Base-by-base conservation (phyloP, 257 asterid genomes). In the Lantana camara region DNA sequence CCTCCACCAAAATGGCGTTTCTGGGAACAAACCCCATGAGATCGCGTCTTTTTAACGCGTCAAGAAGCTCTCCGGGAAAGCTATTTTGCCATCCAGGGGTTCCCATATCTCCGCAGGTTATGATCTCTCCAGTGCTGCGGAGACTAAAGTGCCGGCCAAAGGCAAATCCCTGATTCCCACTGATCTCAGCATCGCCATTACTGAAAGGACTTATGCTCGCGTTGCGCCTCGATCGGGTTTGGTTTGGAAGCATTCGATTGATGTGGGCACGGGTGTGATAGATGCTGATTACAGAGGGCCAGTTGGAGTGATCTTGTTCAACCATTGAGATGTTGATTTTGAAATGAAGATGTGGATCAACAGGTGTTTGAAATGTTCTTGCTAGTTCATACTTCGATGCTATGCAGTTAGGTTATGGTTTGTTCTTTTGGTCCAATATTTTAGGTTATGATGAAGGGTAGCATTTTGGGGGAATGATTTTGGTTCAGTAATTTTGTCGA, bases 251-350 rank as follows among this genome's bases (percentile, higher is more conserved):
- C 81, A 85, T 30, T 85, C 95, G 2, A 79, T 90, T 7, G 97
- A 93, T 38, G 95, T 93, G 1, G 96, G 95, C 7, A 97, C 98
- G 1, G 97, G 98, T 4, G 98, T 93, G 60, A 82, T 93, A 8
- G 98, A 93, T 57, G 98, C 97, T 0, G 96, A 93, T 37, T 83
- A 80, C 70, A 79, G 89, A 8, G 83, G 85, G 4, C 89, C 85
- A 0, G 77, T 82, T 30, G 84, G 85, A 4, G 92, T 82, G 77
- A 78, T 86, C 54, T 53, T 83, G 77, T 85, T 75, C 63, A 80
- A 82, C 54, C 81, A 80, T 70, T 85, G 85, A 0, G 85, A 80
- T 68, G 75, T 68, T 61, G 87, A 83, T 57, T 83, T 78, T 32
- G 82, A 76, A 63, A 81, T 83, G 41, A 83, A 82, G 54, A 52